These are phyloP conservation scores for Pseudovirgaria hyperparasitica DNA, from an alignment of 2,329 filamentous ascomycete species.

Conservation along the genomic window DNA sequence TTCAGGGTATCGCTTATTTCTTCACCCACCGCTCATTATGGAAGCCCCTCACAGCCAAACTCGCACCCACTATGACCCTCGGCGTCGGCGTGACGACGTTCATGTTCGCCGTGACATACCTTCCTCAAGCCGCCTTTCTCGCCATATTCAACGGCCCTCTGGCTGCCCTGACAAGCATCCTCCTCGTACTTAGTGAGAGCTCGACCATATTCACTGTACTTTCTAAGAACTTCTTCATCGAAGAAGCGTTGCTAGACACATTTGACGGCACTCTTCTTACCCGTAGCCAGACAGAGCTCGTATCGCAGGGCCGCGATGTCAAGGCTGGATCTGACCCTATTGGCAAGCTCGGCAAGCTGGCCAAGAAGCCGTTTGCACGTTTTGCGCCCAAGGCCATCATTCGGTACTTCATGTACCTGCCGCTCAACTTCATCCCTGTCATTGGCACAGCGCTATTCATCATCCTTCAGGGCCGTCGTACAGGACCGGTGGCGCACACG, in stretches of 20 bases:
- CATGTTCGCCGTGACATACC: constrained; percentile 84
- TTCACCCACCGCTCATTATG: constrained; percentile 44
- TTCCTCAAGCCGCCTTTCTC: constrained; percentile 71
- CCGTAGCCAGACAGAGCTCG: constrained; percentile 45
- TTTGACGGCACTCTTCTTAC: constrained; percentile 63
- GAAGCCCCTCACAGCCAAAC: constrained; percentile 44
- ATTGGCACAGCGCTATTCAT: constrained; percentile 76
- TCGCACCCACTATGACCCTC: constrained; percentile 52
- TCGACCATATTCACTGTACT: constrained; percentile 39
- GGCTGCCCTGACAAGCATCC: constrained; percentile 57
- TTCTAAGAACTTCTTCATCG: constrained; percentile 61
- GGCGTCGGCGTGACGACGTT: constrained; percentile 57
- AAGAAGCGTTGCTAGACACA: constrained; percentile 73
- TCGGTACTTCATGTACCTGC: constrained; percentile 72
- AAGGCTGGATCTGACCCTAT: constrained; percentile 42
- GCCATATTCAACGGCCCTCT: constrained; percentile 76
- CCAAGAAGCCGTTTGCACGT: constrained; percentile 41
- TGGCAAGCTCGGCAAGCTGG: constrained; percentile 42
- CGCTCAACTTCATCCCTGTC: constrained; percentile 85
- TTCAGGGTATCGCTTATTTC: constrained; percentile 49
- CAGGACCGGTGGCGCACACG: constrained; percentile 40
- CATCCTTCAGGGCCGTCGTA: constrained; percentile 48
- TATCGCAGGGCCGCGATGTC: constrained; percentile 63
- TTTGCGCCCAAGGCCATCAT: constrained; percentile 49
- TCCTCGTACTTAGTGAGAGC: constrained; percentile 44